These are phyloP conservation scores for Thelonectria rubi DNA, from an alignment of 2,329 filamentous ascomycete genomes.

Conservation along the genomic window DNA sequence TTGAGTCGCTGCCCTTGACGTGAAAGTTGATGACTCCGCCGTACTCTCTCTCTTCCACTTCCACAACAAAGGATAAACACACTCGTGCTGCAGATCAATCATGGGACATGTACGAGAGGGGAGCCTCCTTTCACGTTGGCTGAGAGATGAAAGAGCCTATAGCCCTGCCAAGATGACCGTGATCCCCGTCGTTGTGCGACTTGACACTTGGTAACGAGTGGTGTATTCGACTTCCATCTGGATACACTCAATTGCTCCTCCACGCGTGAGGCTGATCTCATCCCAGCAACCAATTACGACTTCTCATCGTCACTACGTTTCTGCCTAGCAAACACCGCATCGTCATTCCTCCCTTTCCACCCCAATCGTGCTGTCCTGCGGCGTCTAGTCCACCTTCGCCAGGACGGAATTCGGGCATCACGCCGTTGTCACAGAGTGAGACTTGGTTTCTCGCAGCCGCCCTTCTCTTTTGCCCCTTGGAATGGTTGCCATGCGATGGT, in stretches of 20 bases:
- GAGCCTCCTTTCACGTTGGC: not conserved
- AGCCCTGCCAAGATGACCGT: not conserved
- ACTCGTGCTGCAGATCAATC: not conserved
- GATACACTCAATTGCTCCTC: not conserved
- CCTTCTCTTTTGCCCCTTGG: slow-evolving; percentile 25
- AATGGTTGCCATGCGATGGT: slow-evolving; percentile 14
- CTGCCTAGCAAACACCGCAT: not conserved
- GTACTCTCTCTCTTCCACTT: not conserved
- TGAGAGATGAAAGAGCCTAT: not conserved
- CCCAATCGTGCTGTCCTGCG: not conserved
- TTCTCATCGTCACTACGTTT: not conserved
- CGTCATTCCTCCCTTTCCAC: not conserved
- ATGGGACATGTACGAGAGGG: not conserved
- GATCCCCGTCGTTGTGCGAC: not conserved
- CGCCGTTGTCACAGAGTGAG: slow-evolving; percentile 10
- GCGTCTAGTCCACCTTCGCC: slow-evolving; percentile 5
- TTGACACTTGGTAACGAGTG: not conserved
- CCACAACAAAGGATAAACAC: not conserved
- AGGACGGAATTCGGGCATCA: slow-evolving; percentile 21
- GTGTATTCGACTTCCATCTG: no score
- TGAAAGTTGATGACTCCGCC: not conserved
- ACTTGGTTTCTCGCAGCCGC: not conserved
- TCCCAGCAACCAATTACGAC: not conserved
- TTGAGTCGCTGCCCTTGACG: not conserved
- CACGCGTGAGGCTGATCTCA: not conserved